These are phyloP conservation scores for Sorghum bicolor DNA, from an alignment of 176 grass and related monocot genomes.

Conservation along the genomic window DNA sequence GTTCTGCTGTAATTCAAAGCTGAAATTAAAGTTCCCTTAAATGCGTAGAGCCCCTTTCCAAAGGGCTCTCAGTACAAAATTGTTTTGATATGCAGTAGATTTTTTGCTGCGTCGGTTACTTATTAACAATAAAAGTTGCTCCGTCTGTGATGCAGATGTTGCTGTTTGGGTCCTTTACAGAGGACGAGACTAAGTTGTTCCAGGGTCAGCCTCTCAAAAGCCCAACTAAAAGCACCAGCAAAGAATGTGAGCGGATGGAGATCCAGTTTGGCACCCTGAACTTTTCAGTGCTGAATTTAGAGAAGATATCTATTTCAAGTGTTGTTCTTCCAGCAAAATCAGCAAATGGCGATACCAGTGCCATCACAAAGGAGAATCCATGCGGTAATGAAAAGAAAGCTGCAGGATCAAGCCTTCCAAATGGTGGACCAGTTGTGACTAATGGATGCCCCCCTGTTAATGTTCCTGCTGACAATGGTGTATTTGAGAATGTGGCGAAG, in stretches of 20 bases:
- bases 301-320: slow-evolving; percentile 25
- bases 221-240: slow-evolving; percentile 18
- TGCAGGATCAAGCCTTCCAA: slow-evolving; percentile 23
- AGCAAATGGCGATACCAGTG: slow-evolving; percentile 16
- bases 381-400: slow-evolving; percentile 25
- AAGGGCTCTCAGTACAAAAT: background rate
- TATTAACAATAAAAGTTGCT: background rate
- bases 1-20: background rate
- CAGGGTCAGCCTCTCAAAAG: slow-evolving; percentile 28
- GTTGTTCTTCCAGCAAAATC: slow-evolving; percentile 39
- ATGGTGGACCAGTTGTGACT: slow-evolving; percentile 27
- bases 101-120: background rate
- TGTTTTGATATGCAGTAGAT: background rate
- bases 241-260: slow-evolving; percentile 37
- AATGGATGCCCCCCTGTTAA: slow-evolving; percentile 46
- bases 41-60: background rate
- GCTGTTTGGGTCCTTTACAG: slow-evolving; percentile 77
- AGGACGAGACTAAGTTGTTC: slow-evolving; percentile 68
- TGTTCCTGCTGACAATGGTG: slow-evolving; percentile 37
- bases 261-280: slow-evolving; percentile 78
- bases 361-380: slow-evolving; percentile 17
- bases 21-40: background rate
- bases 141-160: slow-evolving; percentile 44
- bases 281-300: slow-evolving; percentile 46
- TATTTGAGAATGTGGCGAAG: slow-evolving; percentile 24